A percentile compares a stretch with the other conserved stretches of the same genome.
Evolutionary conservation across 2,329 filamentous ascomycete species (phyloP).

Genomic region (Sordariomycetes sp.): DNA sequence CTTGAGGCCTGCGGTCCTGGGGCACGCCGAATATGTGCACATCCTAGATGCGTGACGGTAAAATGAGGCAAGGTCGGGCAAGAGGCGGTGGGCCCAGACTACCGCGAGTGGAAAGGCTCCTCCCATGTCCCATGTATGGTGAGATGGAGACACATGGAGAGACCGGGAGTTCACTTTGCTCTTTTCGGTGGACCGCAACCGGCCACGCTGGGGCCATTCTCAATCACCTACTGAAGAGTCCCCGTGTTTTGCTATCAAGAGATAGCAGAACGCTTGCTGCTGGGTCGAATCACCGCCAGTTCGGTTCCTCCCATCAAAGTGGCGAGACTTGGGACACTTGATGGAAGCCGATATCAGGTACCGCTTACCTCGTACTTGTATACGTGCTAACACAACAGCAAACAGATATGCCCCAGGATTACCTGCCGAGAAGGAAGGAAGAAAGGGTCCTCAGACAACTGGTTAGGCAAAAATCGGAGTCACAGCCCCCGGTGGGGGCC

Average conservation of each 20-base stretch:
- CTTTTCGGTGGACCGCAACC: too few species aligned
- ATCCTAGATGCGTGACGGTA: neutral
- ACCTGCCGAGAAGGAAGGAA: neutral
- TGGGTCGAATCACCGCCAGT: too few species aligned
- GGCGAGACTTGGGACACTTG: too few species aligned
- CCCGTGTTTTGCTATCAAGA: too few species aligned
- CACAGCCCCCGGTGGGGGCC: neutral
- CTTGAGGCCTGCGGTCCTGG: neutral
- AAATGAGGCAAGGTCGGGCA: neutral
- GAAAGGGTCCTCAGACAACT: neutral
- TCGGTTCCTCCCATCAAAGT: too few species aligned
- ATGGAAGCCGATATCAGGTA: too few species aligned
- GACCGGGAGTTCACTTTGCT: neutral
- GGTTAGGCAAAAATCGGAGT: neutral
- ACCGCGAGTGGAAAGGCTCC: neutral
- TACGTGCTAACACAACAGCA: neutral
- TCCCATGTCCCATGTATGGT: neutral
- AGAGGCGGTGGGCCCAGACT: neutral
- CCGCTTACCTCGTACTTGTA: neutral
- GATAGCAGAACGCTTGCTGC: too few species aligned
- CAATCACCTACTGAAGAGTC: too few species aligned
- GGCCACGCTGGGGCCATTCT: too few species aligned
- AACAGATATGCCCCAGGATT: neutral
- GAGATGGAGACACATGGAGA: neutral
- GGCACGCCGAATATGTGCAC: neutral